These are phyloP conservation scores for Arabidopsis arenosa DNA, from an alignment of 345 rosid species.

Conservation along the genomic window DNA sequence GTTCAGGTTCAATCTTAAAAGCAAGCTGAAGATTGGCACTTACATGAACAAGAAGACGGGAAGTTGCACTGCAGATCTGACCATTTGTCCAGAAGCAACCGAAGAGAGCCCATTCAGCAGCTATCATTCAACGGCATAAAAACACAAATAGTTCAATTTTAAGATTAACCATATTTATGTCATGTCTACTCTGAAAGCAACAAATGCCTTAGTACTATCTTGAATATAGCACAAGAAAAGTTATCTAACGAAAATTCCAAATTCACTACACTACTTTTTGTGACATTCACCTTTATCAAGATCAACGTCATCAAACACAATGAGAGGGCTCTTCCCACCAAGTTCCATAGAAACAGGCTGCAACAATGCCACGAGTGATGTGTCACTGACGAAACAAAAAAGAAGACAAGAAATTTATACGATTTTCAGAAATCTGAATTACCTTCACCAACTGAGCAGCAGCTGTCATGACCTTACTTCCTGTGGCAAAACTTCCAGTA, in stretches of 20 bases:
- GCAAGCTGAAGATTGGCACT: constrained; percentile 44
- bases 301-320: constrained; percentile 93
- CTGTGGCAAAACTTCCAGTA: constrained; percentile 92
- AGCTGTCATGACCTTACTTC: constrained; percentile 81
- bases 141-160: neutral
- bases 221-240: constrained; percentile 5
- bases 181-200: constrained; percentile 8
- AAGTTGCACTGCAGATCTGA: constrained; percentile 98
- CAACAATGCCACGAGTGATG: constrained; percentile 30
- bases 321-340: constrained; percentile 93
- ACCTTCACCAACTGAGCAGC: constrained; percentile 94
- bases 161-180: neutral
- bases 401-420: neutral
- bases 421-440: constrained; percentile 22
- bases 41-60: constrained; percentile 91
- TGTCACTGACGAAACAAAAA: constrained; percentile 16
- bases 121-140: constrained; percentile 18
- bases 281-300: constrained; percentile 73
- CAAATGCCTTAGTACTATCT: neutral
- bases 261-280: neutral
- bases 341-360: constrained; percentile 94
- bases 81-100: constrained; percentile 99
- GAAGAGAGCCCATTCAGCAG: constrained; percentile 87
- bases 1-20: neutral
- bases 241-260: constrained; percentile 1